Percentiles rank a stretch among this genome's conserved stretches.
Evolutionary conservation across 805 yeast species (phyloP).

Genomic region (Metschnikowia kofuensis): DNA sequence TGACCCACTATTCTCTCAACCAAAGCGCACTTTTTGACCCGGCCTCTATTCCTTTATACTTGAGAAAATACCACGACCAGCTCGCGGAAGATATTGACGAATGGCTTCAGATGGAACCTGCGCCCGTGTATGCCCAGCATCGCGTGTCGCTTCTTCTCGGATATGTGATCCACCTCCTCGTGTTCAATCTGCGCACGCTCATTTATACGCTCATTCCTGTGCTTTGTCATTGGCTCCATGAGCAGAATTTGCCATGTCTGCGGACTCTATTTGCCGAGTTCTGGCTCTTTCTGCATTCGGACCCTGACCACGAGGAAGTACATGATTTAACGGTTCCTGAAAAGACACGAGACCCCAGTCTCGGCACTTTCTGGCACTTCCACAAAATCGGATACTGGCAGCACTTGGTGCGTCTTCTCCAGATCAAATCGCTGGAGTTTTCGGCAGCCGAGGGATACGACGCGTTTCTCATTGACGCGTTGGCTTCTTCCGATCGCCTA

Average conservation of each 20-base stretch:
- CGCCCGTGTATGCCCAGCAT: constrained; percentile 19
- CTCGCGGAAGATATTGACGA: constrained; percentile 34
- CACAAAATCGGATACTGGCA: constrained; percentile 31
- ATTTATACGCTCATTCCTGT: constrained; percentile 34
- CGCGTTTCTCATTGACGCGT: constrained; percentile 23
- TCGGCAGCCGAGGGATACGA: constrained; percentile 15
- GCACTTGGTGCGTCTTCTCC: constrained; percentile 17
- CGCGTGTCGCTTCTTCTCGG: constrained; percentile 29
- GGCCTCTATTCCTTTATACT: constrained; percentile 23
- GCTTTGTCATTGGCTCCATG: constrained; percentile 37
- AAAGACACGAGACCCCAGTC: constrained; percentile 9
- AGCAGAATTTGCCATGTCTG: constrained; percentile 17
- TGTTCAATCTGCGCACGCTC: constrained; percentile 32
- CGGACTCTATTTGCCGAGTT: constrained; percentile 11
- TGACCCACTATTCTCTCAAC: constrained; percentile 33
- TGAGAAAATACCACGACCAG: constrained; percentile 21
- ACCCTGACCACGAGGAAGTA: constrained; percentile 11
- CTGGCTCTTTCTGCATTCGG: constrained; percentile 14
- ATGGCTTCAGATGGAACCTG: constrained; percentile 37
- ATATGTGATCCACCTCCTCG: constrained; percentile 32
- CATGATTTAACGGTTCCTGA: constrained; percentile 5
- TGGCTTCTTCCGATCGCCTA: constrained; percentile 20
- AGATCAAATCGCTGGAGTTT: not conserved
- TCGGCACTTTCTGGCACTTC: constrained; percentile 26
- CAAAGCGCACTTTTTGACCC: constrained; percentile 26